phyloP scores from a whole-genome alignment of 371 early-diverging fungal species.

The Mycotypha africana region DNA sequence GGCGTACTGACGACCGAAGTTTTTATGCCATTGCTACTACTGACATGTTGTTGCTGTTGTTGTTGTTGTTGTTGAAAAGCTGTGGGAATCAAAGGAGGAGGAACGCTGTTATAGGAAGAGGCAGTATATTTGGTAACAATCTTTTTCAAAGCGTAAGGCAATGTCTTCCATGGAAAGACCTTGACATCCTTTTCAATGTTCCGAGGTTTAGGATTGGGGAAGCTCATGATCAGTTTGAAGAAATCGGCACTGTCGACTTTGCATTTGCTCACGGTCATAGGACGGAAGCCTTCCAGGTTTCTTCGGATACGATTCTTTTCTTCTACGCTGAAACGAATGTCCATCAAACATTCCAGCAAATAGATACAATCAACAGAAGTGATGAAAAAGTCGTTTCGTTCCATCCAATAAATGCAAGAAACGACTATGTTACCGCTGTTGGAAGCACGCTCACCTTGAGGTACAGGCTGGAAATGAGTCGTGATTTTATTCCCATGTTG shows the following conservation, averaged over 20 bases:
- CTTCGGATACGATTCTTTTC: slow-evolving; percentile 84
- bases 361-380: slow-evolving; percentile 80
- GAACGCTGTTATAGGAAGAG: too few species aligned
- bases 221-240: slow-evolving; percentile 77
- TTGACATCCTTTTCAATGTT: slow-evolving; percentile 87
- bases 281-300: slow-evolving; percentile 79
- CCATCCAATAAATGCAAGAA: slow-evolving; percentile 81
- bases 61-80: too few species aligned
- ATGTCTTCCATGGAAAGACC: slow-evolving; percentile 72
- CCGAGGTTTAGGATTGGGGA: slow-evolving; percentile 77
- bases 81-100: too few species aligned
- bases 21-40: too few species aligned
- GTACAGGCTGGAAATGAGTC: slow-evolving; percentile 51
- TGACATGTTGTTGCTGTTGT: too few species aligned
- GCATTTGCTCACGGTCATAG: slow-evolving; percentile 72
- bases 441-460: slow-evolving; percentile 15
- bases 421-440: too few species aligned
- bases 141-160: slow-evolving; percentile 61
- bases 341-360: slow-evolving; percentile 68
- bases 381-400: slow-evolving; percentile 66
- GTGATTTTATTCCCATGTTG: slow-evolving; percentile 55
- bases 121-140: slow-evolving; percentile 44
- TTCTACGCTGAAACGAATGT: slow-evolving; percentile 71
- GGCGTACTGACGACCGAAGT: too few species aligned
- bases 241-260: slow-evolving; percentile 69